Conservation (phyloP, 148 eudicot genomes). For the Rhododendron vialii region DNA sequence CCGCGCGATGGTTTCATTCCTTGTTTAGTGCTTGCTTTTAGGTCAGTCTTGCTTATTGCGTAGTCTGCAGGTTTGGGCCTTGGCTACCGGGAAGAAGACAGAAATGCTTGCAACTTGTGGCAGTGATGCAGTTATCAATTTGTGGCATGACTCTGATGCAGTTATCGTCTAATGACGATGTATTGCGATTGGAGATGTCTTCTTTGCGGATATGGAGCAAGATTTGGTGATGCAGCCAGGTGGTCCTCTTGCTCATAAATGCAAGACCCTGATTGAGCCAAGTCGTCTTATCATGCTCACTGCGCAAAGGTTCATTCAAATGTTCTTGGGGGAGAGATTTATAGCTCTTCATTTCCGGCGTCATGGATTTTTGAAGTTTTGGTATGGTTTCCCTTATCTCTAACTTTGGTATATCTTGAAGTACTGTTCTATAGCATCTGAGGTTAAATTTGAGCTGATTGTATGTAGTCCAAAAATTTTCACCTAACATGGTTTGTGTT, state of each 20-base stretch:
- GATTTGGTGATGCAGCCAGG: conserved; percentile 97
- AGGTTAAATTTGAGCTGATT: too few relatives aligned
- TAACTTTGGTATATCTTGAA: background rate
- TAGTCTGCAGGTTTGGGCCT: too few relatives aligned
- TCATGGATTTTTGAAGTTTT: conserved; percentile 92
- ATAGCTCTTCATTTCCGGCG: conserved; percentile 90
- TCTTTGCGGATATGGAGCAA: conserved; percentile 81
- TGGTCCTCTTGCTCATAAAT: conserved; percentile 89
- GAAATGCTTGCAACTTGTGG: too few relatives aligned
- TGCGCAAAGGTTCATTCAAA: conserved; percentile 93
- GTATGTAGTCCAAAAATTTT: too few relatives aligned
- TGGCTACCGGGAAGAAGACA: too few relatives aligned
- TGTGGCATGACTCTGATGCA: background rate
- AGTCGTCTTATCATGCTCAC: conserved; percentile 79
- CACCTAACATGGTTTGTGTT: too few relatives aligned
- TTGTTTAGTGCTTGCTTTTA: too few relatives aligned
- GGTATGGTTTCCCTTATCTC: conserved; percentile 45
- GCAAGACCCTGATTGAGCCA: conserved; percentile 85
- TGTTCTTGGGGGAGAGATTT: conserved; percentile 77
- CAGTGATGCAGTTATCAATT: too few relatives aligned
- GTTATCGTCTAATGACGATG: conserved; percentile 69
- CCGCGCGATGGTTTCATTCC: too few relatives aligned
- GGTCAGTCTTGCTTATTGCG: too few relatives aligned
- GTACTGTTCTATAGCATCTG: background rate
- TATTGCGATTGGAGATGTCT: conserved; percentile 93